Evolutionary conservation across 139 green algal species (phyloP).

Genomic region (Edaphochlamys debaryana): DNA sequence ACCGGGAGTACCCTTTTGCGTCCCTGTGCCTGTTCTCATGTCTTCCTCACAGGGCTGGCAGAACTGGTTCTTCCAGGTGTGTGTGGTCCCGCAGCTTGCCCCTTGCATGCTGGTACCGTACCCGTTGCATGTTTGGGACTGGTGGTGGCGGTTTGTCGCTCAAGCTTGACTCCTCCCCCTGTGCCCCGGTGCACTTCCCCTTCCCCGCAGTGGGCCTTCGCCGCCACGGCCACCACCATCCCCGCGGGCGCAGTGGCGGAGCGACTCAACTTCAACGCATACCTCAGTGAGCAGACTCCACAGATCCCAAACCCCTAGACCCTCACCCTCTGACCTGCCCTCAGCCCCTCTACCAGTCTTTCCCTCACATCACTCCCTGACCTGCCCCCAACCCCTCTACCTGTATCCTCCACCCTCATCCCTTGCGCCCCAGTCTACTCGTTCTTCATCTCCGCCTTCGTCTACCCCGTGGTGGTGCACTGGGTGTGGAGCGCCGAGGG

Average conservation of each 20-base stretch:
- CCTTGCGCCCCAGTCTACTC: constrained; percentile 62
- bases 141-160: no score
- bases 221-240: constrained; percentile 77
- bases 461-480: constrained; percentile 81
- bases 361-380: no score
- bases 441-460: constrained; percentile 69
- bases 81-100: not conserved
- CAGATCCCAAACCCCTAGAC: no score
- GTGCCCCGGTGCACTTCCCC: no score
- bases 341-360: no score
- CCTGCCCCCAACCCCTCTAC: no score
- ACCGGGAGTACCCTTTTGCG: no score
- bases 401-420: no score
- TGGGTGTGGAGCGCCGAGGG: constrained; percentile 70
- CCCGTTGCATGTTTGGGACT: no score
- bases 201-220: constrained; percentile 85
- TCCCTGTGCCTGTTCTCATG: no score
- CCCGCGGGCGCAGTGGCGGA: constrained; percentile 74
- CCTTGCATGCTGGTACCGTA: no score
- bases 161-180: no score
- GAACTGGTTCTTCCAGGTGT: constrained; percentile 71
- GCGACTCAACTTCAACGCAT: constrained; percentile 73
- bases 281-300: constrained; percentile 39
- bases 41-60: constrained; percentile 19
- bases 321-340: not conserved